A percentile compares a stretch with the other conserved stretches of the same genome.
These are phyloP conservation scores for Strigomonas galati DNA, from an alignment of 208 protist species.

Conservation along the genomic window DNA sequence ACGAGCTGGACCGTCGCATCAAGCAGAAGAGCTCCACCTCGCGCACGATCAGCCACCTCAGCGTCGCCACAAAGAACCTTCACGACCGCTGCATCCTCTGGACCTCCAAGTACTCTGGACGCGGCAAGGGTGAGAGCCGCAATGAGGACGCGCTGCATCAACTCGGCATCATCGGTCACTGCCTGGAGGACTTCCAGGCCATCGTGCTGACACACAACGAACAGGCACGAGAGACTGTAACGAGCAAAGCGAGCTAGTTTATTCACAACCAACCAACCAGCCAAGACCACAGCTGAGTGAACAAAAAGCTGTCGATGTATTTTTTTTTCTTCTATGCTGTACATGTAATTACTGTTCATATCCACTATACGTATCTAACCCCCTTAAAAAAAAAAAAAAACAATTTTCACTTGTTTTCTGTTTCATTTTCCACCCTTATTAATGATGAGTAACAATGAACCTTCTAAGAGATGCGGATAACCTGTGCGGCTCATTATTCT, in stretches of 20 bases:
- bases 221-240: too few relatives aligned
- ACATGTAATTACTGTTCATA: background rate
- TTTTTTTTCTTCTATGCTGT: slow-evolving; percentile 4
- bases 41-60: slow-evolving; percentile 87
- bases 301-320: slow-evolving; percentile 1
- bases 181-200: slow-evolving; percentile 86
- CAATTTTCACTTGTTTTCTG: background rate
- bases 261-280: background rate
- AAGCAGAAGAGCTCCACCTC: slow-evolving; percentile 87
- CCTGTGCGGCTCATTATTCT: background rate
- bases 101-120: slow-evolving; percentile 70
- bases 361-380: background rate
- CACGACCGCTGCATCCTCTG: slow-evolving; percentile 85
- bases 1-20: slow-evolving; percentile 84
- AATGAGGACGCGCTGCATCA: slow-evolving; percentile 81
- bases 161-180: slow-evolving; percentile 85
- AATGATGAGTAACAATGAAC: background rate
- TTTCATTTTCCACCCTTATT: background rate
- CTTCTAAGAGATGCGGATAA: too few relatives aligned
- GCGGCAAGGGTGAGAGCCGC: slow-evolving; percentile 59
- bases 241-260: background rate
- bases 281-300: slow-evolving; percentile 6
- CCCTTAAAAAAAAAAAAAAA: slow-evolving; percentile 7
- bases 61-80: slow-evolving; percentile 89
- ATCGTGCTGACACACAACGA: slow-evolving; percentile 60